A percentile compares a stretch with the other conserved stretches of the same genome.
These are phyloP conservation scores for Deuterostichococcus epilithicus DNA, from an alignment of 139 green algal species.

Conservation along the genomic window DNA sequence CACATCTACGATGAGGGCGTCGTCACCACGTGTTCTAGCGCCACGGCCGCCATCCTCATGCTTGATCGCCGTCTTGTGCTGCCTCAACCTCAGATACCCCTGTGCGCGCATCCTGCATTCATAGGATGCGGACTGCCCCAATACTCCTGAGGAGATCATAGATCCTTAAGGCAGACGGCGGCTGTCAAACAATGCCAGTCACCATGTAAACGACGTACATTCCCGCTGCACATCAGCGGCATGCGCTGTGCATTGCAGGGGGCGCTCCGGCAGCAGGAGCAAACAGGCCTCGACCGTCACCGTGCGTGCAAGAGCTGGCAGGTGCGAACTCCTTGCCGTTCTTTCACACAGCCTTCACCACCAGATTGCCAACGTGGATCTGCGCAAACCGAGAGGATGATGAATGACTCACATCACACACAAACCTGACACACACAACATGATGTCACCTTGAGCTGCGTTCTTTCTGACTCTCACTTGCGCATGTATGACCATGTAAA, in stretches of 20 bases:
- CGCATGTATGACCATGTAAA: neutral
- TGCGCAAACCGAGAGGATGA: slow-evolving; percentile 1
- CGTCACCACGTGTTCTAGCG: neutral
- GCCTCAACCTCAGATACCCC: neutral
- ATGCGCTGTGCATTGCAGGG: too few relatives aligned
- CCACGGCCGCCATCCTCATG: too few relatives aligned
- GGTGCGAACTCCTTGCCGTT: too few relatives aligned
- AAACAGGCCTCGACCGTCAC: too few relatives aligned
- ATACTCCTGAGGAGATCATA: neutral
- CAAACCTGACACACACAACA: neutral
- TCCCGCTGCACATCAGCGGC: neutral
- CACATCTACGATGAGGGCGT: neutral
- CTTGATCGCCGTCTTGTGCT: too few relatives aligned
- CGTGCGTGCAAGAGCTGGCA: too few relatives aligned
- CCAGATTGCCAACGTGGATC: too few relatives aligned
- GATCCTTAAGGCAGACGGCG: neutral
- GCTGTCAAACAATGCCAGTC: neutral
- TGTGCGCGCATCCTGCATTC: neutral
- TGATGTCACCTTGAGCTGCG: slow-evolving; percentile 40
- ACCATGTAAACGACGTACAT: neutral
- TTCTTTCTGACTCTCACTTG: slow-evolving; percentile 50
- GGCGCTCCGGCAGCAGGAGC: too few relatives aligned
- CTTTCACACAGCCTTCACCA: too few relatives aligned
- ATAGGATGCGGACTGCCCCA: neutral
- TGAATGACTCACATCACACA: neutral